phyloP scores from a whole-genome alignment of 78 protist genomes.

The Dictyostelium firmibasis region DNA sequence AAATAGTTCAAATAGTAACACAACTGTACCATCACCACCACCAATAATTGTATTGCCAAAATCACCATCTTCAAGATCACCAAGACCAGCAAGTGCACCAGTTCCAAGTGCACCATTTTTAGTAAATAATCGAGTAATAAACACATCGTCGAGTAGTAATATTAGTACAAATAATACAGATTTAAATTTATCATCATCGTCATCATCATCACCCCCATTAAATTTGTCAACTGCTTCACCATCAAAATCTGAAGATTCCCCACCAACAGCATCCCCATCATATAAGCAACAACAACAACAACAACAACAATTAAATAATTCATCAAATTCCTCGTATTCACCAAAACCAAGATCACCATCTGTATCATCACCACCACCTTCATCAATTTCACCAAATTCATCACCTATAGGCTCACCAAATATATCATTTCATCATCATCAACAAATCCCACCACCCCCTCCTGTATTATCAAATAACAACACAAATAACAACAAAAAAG shows the following conservation, averaged over 20 bases:
- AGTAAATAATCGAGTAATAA: conserved; percentile 9
- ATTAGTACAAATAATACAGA: not conserved
- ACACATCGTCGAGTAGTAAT: not conserved
- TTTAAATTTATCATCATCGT: conserved; percentile 16
- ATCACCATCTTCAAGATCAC: conserved; percentile 51
- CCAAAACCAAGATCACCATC: conserved; percentile 66
- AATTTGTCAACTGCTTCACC: conserved; percentile 3
- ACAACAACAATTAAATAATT: not conserved
- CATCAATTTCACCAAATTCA: conserved; percentile 11
- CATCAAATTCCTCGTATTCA: not conserved
- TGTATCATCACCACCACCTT: conserved; percentile 42
- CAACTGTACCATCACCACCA: conserved; percentile 19
- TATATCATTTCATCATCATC: not conserved
- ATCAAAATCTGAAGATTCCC: conserved; percentile 12
- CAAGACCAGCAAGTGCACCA: conserved; percentile 72
- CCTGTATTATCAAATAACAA: not conserved
- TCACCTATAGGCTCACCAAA: conserved; percentile 15
- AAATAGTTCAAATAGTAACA: not conserved
- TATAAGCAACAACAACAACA: not conserved
- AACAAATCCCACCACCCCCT: conserved; percentile 28
- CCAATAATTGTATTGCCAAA: conserved; percentile 47
- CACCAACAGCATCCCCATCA: conserved; percentile 23
- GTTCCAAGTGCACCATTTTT: conserved; percentile 60
- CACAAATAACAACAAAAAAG: not conserved
- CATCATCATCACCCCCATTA: conserved; percentile 43